phyloP scores from a whole-genome alignment of 2,329 filamentous ascomycete genomes.

The Ophiostoma quercus region DNA sequence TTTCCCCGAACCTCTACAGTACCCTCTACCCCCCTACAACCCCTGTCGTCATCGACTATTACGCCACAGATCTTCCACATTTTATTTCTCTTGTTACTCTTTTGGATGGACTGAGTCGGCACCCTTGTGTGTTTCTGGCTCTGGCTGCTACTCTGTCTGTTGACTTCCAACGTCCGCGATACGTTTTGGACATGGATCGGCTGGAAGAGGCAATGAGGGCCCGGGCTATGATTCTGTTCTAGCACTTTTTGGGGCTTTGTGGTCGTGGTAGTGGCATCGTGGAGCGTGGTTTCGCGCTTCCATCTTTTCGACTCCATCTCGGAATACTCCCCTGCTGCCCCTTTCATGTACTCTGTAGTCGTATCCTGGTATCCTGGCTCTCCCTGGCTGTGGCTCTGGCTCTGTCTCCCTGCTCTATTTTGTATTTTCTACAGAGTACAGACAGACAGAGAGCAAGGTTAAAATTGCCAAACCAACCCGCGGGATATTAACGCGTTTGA shows the following conservation, averaged over 20 bases:
- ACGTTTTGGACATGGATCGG: not conserved
- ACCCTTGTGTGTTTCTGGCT: no score
- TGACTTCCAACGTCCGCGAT: slow-evolving; percentile 7
- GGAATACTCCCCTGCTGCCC: not conserved
- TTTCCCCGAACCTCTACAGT: no score
- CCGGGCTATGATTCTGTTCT: not conserved
- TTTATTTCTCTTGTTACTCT: not conserved
- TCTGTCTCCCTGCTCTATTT: not conserved
- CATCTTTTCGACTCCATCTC: not conserved
- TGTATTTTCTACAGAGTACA: not conserved
- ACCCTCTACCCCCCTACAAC: not conserved
- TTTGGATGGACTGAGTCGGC: no score
- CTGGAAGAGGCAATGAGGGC: not conserved
- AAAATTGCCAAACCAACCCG: slow-evolving; percentile 8
- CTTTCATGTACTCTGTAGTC: not conserved
- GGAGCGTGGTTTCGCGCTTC: not conserved
- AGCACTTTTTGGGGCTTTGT: not conserved
- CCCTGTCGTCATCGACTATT: slow-evolving; percentile 12
- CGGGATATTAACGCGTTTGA: slow-evolving; percentile 12
- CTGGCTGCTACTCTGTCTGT: no score
- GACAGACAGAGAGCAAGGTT: not conserved
- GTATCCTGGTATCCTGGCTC: not conserved
- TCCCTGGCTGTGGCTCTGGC: no score
- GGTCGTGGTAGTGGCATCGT: not conserved
- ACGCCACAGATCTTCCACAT: slow-evolving; percentile 2